A percentile compares a stretch with the other conserved stretches of the same genome.
Conservation (phyloP, 306 rosid genomes). For the Malus sieversii region DNA sequence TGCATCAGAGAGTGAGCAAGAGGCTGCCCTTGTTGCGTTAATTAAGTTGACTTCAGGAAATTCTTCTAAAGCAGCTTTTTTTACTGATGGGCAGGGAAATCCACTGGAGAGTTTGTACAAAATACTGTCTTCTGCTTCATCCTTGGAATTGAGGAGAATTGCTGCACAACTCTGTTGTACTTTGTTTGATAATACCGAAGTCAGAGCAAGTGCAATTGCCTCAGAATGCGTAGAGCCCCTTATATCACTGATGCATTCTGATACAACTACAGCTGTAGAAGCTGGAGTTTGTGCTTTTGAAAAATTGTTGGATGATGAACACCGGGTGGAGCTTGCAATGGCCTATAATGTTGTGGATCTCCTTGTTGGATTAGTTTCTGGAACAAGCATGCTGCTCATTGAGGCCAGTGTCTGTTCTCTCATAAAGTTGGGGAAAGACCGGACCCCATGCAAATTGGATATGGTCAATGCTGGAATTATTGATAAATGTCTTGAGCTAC, state of each 20-base stretch:
- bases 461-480: conserved; percentile 85
- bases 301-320: conserved; percentile 83
- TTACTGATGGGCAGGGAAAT: conserved; percentile 74
- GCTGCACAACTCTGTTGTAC: conserved; percentile 78
- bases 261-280: conserved; percentile 52
- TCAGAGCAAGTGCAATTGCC: conserved; percentile 69
- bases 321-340: conserved; percentile 72
- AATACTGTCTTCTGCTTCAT: conserved; percentile 63
- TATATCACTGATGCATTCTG: conserved; percentile 68
- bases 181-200: conserved; percentile 55
- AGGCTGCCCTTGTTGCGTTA: conserved; percentile 76
- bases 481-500: conserved; percentile 67
- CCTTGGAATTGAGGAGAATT: conserved; percentile 64
- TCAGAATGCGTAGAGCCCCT: conserved; percentile 72
- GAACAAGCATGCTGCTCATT: conserved; percentile 61
- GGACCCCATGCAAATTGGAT: conserved; percentile 67
- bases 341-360: conserved; percentile 64
- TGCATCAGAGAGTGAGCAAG: conserved; percentile 77
- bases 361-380: conserved; percentile 80
- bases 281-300: conserved; percentile 88
- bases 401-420: conserved; percentile 78
- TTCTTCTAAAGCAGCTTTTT: conserved; percentile 49
- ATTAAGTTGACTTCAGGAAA: conserved; percentile 68
- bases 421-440: conserved; percentile 83
- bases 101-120: conserved; percentile 68